Evolutionary conservation across 805 yeast species (phyloP).

Genomic region (Myxozyma neotropica): DNA sequence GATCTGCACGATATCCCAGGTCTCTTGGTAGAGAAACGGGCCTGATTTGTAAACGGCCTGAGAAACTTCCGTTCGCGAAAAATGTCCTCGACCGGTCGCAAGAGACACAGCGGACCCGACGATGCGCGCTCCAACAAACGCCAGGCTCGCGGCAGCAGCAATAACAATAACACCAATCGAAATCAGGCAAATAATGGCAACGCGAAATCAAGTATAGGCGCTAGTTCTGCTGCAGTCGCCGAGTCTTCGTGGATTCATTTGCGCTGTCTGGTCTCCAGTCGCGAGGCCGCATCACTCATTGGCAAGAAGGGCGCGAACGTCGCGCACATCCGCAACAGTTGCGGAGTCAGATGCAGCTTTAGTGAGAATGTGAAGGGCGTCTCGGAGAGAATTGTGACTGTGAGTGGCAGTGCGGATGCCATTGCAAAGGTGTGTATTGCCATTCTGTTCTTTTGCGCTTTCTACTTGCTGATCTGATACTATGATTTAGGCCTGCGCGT

Average conservation of each 20-base stretch:
- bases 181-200: neutral
- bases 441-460: too few relatives aligned
- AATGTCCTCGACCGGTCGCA: neutral
- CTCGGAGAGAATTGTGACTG: constrained; percentile 5
- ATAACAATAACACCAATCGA: constrained; percentile 1
- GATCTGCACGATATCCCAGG: too few relatives aligned
- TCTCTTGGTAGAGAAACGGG: too few relatives aligned
- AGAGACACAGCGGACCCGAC: constrained; percentile 11
- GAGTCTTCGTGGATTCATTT: constrained; percentile 19
- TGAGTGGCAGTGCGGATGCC: neutral
- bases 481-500: neutral
- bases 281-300: constrained; percentile 33
- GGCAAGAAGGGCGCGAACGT: constrained; percentile 25
- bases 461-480: too few relatives aligned
- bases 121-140: constrained; percentile 8
- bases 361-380: constrained; percentile 17
- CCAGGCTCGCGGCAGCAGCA: constrained; percentile 5
- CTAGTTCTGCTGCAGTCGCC: neutral
- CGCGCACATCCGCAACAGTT: constrained; percentile 9
- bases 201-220: too few relatives aligned
- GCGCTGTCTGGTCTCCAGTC: constrained; percentile 21
- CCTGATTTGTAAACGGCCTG: too few relatives aligned
- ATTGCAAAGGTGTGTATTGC: constrained; percentile 4
- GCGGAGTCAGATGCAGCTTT: constrained; percentile 19
- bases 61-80: too few relatives aligned